Conservation (phyloP, 768 basidiomycete genomes). For the Chalciporus pseudorubinellus region DNA sequence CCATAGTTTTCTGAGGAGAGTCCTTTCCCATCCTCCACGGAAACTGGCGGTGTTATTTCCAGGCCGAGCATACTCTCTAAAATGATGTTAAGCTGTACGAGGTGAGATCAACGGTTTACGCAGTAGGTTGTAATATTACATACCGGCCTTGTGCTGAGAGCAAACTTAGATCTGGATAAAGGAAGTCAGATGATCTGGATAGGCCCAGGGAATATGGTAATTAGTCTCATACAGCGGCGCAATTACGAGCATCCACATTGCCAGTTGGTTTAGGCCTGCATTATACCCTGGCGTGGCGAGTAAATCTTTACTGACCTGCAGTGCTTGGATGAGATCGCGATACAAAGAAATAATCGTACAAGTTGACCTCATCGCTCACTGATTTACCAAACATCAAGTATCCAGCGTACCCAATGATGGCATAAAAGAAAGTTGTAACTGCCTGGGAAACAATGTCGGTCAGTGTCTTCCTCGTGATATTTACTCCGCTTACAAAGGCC, state of each 20-base stretch:
- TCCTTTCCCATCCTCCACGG: conserved; percentile 28
- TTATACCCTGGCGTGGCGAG: conserved; percentile 73
- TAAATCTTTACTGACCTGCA: conserved; percentile 80
- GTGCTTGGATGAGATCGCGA: neutral
- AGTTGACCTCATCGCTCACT: conserved; percentile 76
- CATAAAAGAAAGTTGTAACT: conserved; percentile 60
- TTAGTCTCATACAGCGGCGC: conserved; percentile 56
- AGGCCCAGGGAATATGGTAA: neutral
- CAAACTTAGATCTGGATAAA: conserved; percentile 73
- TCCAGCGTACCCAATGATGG: conserved; percentile 74
- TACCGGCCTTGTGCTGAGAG: conserved; percentile 78
- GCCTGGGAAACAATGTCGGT: conserved; percentile 35
- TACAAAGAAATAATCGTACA: neutral
- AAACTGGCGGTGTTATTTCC: conserved; percentile 33
- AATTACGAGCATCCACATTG: conserved; percentile 85
- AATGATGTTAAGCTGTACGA: conserved; percentile 70
- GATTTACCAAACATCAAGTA: conserved; percentile 87
- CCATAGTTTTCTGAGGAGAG: conserved; percentile 9
- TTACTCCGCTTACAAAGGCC: conserved; percentile 67
- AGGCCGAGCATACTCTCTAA: conserved; percentile 76
- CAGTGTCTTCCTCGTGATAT: neutral
- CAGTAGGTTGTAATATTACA: conserved; percentile 21
- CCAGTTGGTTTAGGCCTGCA: conserved; percentile 62
- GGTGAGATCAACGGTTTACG: neutral
- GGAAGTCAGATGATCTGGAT: conserved; percentile 14